Evolutionary conservation across 2,329 filamentous ascomycete species (phyloP).

Genomic region (Mycosphaerella sp.): DNA sequence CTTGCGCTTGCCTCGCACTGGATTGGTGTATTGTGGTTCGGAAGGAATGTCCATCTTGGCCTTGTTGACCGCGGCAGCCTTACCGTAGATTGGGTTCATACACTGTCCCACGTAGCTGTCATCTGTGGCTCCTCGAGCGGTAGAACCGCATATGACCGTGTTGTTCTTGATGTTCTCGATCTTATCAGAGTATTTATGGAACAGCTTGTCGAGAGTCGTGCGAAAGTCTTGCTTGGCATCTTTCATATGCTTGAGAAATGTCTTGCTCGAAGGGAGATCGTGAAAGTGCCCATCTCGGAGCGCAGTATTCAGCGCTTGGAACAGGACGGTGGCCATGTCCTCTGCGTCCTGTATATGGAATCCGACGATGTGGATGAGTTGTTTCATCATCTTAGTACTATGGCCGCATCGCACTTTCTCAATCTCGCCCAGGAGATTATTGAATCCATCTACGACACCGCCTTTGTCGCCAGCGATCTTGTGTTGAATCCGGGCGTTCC

Average conservation of each 20-base stretch:
- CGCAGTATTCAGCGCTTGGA: background rate
- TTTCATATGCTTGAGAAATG: background rate
- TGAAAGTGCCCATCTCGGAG: background rate
- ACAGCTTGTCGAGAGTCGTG: background rate
- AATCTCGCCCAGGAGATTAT: background rate
- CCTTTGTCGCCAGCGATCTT: background rate
- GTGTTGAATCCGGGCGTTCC: background rate
- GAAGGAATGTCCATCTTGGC: background rate
- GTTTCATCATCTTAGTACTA: background rate
- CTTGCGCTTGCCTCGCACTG: background rate
- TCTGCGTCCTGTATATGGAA: background rate
- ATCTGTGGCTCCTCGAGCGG: background rate
- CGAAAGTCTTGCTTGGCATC: background rate
- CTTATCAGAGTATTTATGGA: background rate
- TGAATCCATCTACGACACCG: background rate
- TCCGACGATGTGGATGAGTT: background rate
- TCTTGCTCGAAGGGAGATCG: background rate
- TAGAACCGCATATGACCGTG: background rate
- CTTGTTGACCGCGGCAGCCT: background rate
- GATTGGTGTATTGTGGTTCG: too few relatives aligned
- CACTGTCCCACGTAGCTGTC: background rate
- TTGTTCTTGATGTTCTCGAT: slow-evolving; percentile 1
- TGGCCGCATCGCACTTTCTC: background rate
- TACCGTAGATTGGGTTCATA: background rate
- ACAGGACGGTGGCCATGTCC: background rate